Evolutionary conservation across 805 yeast genomes (phyloP), one percentile per base, ranked within the genome.

Genomic region (Brettanomyces anomalus): DNA sequence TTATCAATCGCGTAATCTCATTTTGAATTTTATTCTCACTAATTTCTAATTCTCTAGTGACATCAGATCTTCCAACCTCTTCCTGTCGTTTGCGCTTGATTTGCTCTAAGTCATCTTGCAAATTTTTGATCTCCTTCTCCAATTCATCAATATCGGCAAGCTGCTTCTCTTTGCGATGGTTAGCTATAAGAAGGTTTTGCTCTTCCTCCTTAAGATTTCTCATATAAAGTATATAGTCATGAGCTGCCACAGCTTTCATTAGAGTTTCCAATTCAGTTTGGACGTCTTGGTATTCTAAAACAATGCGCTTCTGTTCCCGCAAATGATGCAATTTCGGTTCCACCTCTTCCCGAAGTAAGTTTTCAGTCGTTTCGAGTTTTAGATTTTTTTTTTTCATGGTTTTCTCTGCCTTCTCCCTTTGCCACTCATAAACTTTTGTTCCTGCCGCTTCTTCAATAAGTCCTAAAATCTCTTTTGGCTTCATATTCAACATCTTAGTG

Each of bases 361-460:
- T 71, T 50, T 84, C 72, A 42, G 88, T 89, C 56, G 86, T 95
- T 31, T 71, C 75, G 40, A 93, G 70, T 54, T 89, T 89, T 14
- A 83, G 74, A 52, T 93, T 96, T 55, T 90, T 90, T 63, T 88
- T 89, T 1, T 81, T 74, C 87, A 93, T 87, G 2, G 96, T 86
- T 56, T 85, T 81, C 54, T 86, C 83, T 0, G 97, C 96, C 58
- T 85, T 85, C 46, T 85, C 95, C 53, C 90, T 80, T 49, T 96
- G 77, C 48, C 88, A 95, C 61, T 93, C 97, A 57, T 86, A 93
- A 72, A 90, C 85, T 49, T 90, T 79, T 0, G 98, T 93, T 5
- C 99, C 98, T 0, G 98, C 96, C 0, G 98, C 98, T 64, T 93
- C 99, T 62, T 93, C 98, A 43, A 93, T 87, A 51, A 93, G 71